phyloP scores from a whole-genome alignment of 441 rosid genomes.

The Adansonia rubrostipa region DNA sequence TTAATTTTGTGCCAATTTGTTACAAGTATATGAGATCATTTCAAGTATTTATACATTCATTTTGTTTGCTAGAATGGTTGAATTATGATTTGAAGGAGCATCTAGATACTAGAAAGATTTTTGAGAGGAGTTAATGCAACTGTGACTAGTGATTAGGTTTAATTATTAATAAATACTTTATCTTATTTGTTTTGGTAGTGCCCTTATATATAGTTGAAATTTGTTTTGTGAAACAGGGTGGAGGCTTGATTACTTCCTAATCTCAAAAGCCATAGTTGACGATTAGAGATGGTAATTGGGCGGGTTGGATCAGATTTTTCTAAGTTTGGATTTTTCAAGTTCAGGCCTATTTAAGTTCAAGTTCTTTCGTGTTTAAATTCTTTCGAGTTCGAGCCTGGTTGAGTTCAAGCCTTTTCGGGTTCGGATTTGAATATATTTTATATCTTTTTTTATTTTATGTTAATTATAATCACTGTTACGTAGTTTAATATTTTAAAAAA shows the following conservation, averaged over 20 bases:
- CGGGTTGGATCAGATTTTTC: too few relatives aligned
- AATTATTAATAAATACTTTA: neutral
- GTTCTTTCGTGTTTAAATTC: too few relatives aligned
- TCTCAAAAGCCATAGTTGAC: constrained; percentile 70
- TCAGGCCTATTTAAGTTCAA: too few relatives aligned
- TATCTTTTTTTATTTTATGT: too few relatives aligned
- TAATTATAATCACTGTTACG: too few relatives aligned
- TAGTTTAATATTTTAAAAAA: too few relatives aligned
- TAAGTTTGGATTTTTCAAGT: too few relatives aligned
- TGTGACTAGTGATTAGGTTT: neutral
- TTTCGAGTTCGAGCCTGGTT: too few relatives aligned
- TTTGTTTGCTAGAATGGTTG: neutral
- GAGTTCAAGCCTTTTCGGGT: too few relatives aligned
- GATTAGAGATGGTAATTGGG: too few relatives aligned
- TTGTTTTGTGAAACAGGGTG: constrained; percentile 62
- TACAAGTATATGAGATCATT: neutral
- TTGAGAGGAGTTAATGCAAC: neutral
- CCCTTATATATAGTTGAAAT: neutral
- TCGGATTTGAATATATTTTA: too few relatives aligned
- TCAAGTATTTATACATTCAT: neutral
- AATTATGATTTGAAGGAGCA: neutral
- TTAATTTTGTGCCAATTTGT: neutral
- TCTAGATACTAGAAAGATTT: neutral
- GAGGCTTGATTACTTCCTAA: constrained; percentile 93
- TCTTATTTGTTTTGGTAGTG: too few relatives aligned